Base-by-base conservation (phyloP, 2,329 filamentous ascomycete genomes). In the Colletotrichum paranaense region DNA sequence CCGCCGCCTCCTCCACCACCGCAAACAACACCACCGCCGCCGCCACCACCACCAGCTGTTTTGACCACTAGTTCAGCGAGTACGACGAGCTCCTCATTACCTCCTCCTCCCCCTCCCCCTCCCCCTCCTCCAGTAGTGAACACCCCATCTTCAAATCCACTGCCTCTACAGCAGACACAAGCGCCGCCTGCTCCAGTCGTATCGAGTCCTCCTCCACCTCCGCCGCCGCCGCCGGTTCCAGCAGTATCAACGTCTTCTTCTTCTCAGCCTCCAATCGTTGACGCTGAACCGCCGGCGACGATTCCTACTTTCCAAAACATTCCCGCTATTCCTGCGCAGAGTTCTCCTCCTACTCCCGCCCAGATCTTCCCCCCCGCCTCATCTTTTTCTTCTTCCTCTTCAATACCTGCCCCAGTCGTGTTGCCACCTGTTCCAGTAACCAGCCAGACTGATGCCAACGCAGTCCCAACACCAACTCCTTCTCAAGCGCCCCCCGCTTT, bases 391-490 rank as follows among this genome's bases (percentile, higher is more conserved):
- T 66, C 42, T 28, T 69, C 65, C 26, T 60, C 66, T 32, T 67
- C 69, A 26, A 32, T 42, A 26, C 69, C 63, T 65, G 55, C 70
- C 12, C 67, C 71, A 38, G 62, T 60, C 30, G 49, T 62, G 38
- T 64, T 53, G 32, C 75, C 75, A 66, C 65, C 78, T 69, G 76
- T 78, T 75, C 73, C 74, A 58, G 68, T 79, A 78, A 78, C 76
- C 78, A 83, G 79, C 80, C 76, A 79, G 79, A 79, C 82, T 83
- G 81, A 84, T 82, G 78, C 72, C 76, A 80, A 75, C 76, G 68
- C 79, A 76, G 69, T 75, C 57, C 70, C 76, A 62, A 75, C 76
- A 68, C 66, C 59, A 19, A 53, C 52, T 22, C 58, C 69, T 52
- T 53, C 38, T 63, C 49, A 72, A 38, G 57, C 67, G 67, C 67